Base-by-base conservation (phyloP, 2,329 filamentous ascomycete species). In the Thielaviopsis punctulata region DNA sequence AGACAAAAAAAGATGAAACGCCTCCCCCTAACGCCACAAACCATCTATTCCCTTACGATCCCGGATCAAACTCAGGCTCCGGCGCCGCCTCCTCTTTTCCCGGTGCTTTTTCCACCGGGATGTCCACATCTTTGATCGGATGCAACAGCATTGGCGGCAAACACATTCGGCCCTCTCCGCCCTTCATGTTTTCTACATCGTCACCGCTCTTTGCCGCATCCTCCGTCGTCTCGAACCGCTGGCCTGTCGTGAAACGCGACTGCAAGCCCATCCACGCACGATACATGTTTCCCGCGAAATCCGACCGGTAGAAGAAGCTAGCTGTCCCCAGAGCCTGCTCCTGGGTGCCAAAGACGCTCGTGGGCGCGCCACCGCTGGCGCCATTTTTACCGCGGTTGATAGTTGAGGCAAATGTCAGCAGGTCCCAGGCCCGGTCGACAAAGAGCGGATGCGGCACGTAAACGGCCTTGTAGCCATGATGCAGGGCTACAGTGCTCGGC, bases 401-500 rank as follows among this genome's bases (percentile, higher is more conserved):
- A 1, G 86, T 79, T 33, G 76, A 75, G 33, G 87, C 82, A 56
- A 92, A 76, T 62, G 88, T 88, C 50, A 79, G 75, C 2, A 77
- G 75, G 0, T 88, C 88, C 90, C 90, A 96, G 60, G 79, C 76
- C 52, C 89, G 81, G 65, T 95, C 89, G 15, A 90, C 78, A 63
- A 84, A 96, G 52, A 94, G 75, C 1, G 89, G 86, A 61, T 96
- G 90, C 1, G 90, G 90, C 2, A 82, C 87, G 58, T 84, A 94
- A 13, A 95, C 88, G 36, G 86, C 88, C 69, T 95, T 96, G 68
- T 86, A 81, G 10, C 90, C 90, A 63, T 95, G 89, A 55, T 95
- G 89, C 9, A 96, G 73, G 1, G 89, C 86, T 1, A 86, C 80
- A 0, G 85, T 92, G 1, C 83, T 82, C 0, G 89, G 86, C 87